Conservation (phyloP, 2,329 filamentous ascomycete genomes). For the Neophaeococcomyces mojaviensis region DNA sequence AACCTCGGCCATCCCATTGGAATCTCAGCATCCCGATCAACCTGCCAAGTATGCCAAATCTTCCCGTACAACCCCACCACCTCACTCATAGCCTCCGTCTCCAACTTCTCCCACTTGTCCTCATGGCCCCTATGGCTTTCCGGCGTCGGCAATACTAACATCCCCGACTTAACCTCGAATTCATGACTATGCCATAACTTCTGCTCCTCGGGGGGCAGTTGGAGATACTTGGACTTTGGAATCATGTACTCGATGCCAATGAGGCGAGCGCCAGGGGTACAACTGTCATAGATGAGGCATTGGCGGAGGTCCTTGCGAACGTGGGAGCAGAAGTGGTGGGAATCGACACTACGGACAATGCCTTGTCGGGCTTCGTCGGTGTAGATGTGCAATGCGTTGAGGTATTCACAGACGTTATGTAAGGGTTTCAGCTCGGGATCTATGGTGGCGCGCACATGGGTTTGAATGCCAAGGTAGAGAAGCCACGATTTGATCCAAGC, state of each 20-base stretch:
- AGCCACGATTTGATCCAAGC: constrained; percentile 23
- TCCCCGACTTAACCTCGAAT: constrained; percentile 69
- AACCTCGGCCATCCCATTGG: constrained; percentile 55
- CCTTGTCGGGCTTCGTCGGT: constrained; percentile 52
- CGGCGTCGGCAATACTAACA: constrained; percentile 69
- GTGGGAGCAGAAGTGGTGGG: constrained; percentile 81
- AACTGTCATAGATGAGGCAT: constrained; percentile 75
- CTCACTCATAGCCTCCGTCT: constrained; percentile 73
- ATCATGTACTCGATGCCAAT: constrained; percentile 85
- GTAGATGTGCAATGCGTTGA: constrained; percentile 83
- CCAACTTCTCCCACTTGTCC: constrained; percentile 64
- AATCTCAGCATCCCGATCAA: constrained; percentile 61
- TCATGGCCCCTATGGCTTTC: constrained; percentile 37
- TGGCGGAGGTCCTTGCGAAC: constrained; percentile 71
- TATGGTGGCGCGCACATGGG: constrained; percentile 18
- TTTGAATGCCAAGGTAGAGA: constrained; percentile 20
- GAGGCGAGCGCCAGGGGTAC: constrained; percentile 58
- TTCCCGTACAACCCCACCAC: constrained; percentile 72
- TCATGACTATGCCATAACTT: constrained; percentile 37
- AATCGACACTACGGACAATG: constrained; percentile 56
- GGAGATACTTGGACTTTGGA: constrained; percentile 58
- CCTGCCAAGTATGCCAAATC: constrained; percentile 79
- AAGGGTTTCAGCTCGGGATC: constrained; percentile 55
- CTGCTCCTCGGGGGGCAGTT: constrained; percentile 60
- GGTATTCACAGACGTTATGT: constrained; percentile 69